Conservation (phyloP, 441 rosid genomes). For the Pelargonium australe region DNA sequence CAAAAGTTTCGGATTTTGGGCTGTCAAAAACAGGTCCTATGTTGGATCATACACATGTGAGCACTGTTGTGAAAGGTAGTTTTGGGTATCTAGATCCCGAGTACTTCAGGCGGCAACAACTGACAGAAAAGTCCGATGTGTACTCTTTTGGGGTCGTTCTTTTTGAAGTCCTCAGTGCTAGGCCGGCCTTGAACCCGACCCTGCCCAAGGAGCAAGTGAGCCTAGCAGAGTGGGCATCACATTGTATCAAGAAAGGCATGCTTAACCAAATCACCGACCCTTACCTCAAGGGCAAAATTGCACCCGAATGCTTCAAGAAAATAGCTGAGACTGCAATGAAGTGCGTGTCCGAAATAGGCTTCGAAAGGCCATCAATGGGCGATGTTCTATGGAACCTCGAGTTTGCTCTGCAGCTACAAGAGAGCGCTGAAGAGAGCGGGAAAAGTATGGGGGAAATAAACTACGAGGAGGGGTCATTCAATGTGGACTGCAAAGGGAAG, state of each 20-base stretch:
- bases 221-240: conserved; percentile 97
- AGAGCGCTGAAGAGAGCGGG: conserved; percentile 85
- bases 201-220: conserved; percentile 93
- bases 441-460: conserved; percentile 40
- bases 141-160: conserved; percentile 98
- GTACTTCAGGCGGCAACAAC: conserved; percentile 87
- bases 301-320: conserved; percentile 85
- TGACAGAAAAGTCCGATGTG: conserved; percentile 47
- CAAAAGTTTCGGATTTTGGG: conserved; percentile 95
- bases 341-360: conserved; percentile 82
- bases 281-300: conserved; percentile 72
- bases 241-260: conserved; percentile 86
- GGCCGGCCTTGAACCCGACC: conserved; percentile 90
- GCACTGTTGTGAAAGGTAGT: conserved; percentile 95
- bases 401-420: conserved; percentile 95
- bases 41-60: conserved; percentile 92
- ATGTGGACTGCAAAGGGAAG: conserved; percentile 52
- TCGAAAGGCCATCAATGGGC: conserved; percentile 95
- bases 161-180: conserved; percentile 79
- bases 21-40: conserved; percentile 93
- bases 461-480: conserved; percentile 45
- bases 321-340: conserved; percentile 96
- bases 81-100: conserved; percentile 96
- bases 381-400: conserved; percentile 97
- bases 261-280: conserved; percentile 84